These are phyloP conservation scores for Bipolaris gigantea DNA, from an alignment of 2,329 filamentous ascomycete genomes.

Conservation along the genomic window DNA sequence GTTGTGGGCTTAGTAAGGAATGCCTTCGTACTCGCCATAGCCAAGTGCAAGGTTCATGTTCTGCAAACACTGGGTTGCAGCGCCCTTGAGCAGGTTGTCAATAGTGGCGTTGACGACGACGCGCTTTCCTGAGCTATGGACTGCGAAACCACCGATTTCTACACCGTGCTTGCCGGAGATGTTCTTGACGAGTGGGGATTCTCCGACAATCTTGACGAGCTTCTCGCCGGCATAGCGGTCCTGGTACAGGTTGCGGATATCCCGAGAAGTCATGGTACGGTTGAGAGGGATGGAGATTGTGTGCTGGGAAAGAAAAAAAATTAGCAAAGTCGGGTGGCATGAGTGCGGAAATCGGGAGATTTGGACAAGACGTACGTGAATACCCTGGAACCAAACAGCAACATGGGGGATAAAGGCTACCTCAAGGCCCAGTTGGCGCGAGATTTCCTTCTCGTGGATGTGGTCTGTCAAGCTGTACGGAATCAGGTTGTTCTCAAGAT, in stretches of 20 bases:
- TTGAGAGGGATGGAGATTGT: conserved; percentile 88
- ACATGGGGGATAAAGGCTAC: conserved; percentile 93
- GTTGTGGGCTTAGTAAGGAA: conserved; percentile 55
- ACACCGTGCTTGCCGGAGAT: conserved; percentile 85
- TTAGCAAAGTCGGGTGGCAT: neutral
- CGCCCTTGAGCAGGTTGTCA: conserved; percentile 91
- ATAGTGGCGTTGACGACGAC: conserved; percentile 95
- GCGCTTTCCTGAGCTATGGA: conserved; percentile 83
- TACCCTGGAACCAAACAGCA: conserved; percentile 95
- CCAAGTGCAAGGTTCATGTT: conserved; percentile 94
- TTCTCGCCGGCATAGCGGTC: conserved; percentile 95
- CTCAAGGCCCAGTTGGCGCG: conserved; percentile 69
- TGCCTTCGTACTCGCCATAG: conserved; percentile 86
- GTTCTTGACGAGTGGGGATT: conserved; percentile 80
- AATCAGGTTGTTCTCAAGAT: conserved; percentile 84
- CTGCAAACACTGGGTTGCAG: conserved; percentile 89
- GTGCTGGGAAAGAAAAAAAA: conserved; percentile 53
- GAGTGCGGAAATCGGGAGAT: too few species aligned
- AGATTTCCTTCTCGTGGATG: conserved; percentile 92
- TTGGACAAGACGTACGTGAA: conserved; percentile 59
- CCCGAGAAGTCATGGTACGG: conserved; percentile 83
- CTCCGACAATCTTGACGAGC: conserved; percentile 88
- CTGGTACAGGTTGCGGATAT: conserved; percentile 93
- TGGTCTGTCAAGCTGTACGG: conserved; percentile 91
- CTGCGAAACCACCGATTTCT: conserved; percentile 94